A percentile compares a stretch with the other conserved stretches of the same genome.
Conservation (phyloP, 148 eudicot genomes). For the Diospyros lotus region DNA sequence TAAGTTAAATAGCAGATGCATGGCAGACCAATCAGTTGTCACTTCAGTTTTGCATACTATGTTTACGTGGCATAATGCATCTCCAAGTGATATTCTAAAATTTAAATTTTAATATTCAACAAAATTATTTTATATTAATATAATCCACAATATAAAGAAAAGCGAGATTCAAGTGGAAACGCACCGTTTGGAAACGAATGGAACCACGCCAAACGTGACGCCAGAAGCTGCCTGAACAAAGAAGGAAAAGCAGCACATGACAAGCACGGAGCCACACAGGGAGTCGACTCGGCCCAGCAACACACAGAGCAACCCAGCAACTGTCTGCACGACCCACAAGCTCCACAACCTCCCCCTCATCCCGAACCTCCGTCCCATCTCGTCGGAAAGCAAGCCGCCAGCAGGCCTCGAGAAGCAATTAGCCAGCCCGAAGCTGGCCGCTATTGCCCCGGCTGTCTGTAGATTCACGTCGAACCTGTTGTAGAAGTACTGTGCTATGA, state of each 20-base stretch:
- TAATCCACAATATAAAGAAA: too few species aligned
- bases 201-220: conserved; percentile 49
- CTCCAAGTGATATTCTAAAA: too few species aligned
- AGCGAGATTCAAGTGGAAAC: background rate
- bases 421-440: conserved; percentile 52
- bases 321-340: conserved; percentile 42
- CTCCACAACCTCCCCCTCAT: conserved; percentile 62
- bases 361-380: conserved; percentile 40
- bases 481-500: conserved; percentile 36
- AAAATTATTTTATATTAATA: too few species aligned
- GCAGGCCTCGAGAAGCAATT: conserved; percentile 41
- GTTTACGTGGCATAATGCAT: too few species aligned
- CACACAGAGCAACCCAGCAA: conserved; percentile 43
- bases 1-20: too few species aligned
- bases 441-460: conserved; percentile 41
- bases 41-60: too few species aligned
- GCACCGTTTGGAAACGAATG: conserved; percentile 54
- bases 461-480: conserved; percentile 36
- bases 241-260: conserved; percentile 39
- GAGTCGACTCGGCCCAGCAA: conserved; percentile 33
- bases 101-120: too few species aligned
- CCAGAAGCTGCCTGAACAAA: conserved; percentile 56
- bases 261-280: conserved; percentile 33
- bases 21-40: too few species aligned
- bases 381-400: conserved; percentile 49